phyloP scores from a whole-genome alignment of 1,284 basidiomycete species.

The Phenoliferia sp. region DNA sequence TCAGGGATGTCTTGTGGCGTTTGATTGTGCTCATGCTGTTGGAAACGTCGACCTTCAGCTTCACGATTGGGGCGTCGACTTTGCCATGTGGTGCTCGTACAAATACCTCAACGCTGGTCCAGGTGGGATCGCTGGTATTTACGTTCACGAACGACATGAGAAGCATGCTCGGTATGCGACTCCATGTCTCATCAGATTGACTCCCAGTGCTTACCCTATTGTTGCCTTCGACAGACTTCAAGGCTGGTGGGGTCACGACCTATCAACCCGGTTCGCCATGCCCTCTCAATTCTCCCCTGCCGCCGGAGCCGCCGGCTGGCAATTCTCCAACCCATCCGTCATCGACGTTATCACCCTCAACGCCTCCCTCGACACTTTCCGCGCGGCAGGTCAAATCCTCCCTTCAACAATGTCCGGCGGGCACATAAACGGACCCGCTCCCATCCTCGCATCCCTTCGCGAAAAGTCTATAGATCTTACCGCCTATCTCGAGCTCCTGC shows the following conservation, averaged over 20 bases:
- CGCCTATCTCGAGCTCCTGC: slow-evolving; percentile 59
- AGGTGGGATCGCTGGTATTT: slow-evolving; percentile 89
- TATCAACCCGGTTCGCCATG: slow-evolving; percentile 85
- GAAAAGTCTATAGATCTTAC: slow-evolving; percentile 68
- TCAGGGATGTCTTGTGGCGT: slow-evolving; percentile 85
- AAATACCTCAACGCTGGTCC: slow-evolving; percentile 96
- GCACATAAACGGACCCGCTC: slow-evolving; percentile 1
- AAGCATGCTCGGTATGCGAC: slow-evolving; percentile 19
- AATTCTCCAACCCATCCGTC: slow-evolving; percentile 87
- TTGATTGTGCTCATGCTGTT: slow-evolving; percentile 92
- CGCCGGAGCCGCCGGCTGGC: slow-evolving; percentile 86
- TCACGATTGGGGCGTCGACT: slow-evolving; percentile 92
- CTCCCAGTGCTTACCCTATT: not conserved
- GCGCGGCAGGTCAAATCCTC: slow-evolving; percentile 49
- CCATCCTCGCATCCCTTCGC: slow-evolving; percentile 57
- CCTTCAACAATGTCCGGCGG: slow-evolving; percentile 9
- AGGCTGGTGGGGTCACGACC: slow-evolving; percentile 97
- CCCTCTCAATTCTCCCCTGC: slow-evolving; percentile 74
- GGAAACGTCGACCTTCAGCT: slow-evolving; percentile 87
- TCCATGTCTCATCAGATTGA: not conserved
- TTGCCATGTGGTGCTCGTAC: slow-evolving; percentile 97
- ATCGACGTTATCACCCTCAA: slow-evolving; percentile 72
- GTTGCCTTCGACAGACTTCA: slow-evolving; percentile 56
- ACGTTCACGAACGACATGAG: slow-evolving; percentile 71
- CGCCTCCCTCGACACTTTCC: slow-evolving; percentile 64